Evolutionary conservation across 2,329 filamentous ascomycete species (phyloP), one percentile per base, ranked within the genome.

Genomic region (Arthrobotrys entomopaga): DNA sequence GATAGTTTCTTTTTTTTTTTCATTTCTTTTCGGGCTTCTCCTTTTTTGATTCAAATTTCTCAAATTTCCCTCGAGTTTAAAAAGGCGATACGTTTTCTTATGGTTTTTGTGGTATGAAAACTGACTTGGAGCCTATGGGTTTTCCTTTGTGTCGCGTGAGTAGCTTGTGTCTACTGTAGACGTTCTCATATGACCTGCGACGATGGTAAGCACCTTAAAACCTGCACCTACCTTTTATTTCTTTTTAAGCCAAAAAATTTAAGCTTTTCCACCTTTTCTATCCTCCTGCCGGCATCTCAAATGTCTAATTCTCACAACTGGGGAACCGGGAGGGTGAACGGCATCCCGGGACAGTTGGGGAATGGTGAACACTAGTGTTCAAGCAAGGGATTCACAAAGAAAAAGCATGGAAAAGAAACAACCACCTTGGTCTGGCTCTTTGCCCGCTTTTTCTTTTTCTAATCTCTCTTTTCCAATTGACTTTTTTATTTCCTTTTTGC

Each of bases 101-200:
- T 66, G 60, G 67, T 49, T 65, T 54, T 56, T 52, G 57, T 73
- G 61, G 61, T 65, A 65, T 65, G 49, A 61, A 79, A 79, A 81
- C 81, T 82, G 80, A 82, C 79, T 80, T 78, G 79, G 80, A 74
- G 70, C 70, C 63, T 66, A 74, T 74, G 70, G 69, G 70, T 74
- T 74, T 64, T 74, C 57, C 63, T 67, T 64, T 74, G 70, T 74
- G 79, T 80, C 82, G 81, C 81, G 80, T 83, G 85, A 82, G 70
- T 84, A 94, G 91, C 91, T 81, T 94, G 91, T 84, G 90, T 94
- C 81, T 94, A 94, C 84, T 94, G 91, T 84, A 90, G 91, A 82
- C 88, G 91, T 88, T 94, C 91, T 90, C 91, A 94, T 87, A 94
- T 94, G 91, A 94, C 91, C 81, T 94, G 91, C 86, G 91, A 94